Base-by-base conservation (phyloP, 345 rosid species). In the Linum tenue region DNA sequence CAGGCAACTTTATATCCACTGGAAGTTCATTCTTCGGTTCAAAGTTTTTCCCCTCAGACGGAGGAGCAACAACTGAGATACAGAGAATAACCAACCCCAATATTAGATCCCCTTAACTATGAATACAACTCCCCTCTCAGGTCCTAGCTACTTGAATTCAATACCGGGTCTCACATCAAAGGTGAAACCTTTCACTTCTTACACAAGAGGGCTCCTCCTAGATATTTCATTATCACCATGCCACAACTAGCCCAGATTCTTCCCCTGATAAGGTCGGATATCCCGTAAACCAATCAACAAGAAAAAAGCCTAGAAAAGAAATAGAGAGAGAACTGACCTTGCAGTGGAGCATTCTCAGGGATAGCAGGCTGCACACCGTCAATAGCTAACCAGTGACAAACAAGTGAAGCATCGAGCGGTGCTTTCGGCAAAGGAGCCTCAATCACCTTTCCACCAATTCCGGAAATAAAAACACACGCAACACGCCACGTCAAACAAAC, bases 311-410 rank as follows among this genome's bases (percentile, higher is more conserved):
- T 17, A 55, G 1, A 37, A 31, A 35, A 43, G 9, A 43, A 31
- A 50, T 5, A 61, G 59, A 64, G 57, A 60, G 10, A 70, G 73
- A 76, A 67, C 70, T 69, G 69, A 90, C 99, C 99, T 90, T 83
- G 78, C 64, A 84, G 69, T 1, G 95, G 91, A 73, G 90, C 95
- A 83, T 94, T 94, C 80, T 94, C 97, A 55, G 97, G 99, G 63
- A 94, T 86, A 60, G 95, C 88, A 64, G 99, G 97, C 67, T 94
- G 96, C 55, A 90, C 89, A 55, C 99, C 97, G 64, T 94, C 99
- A 79, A 94, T 90, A 61, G 99, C 99, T 41, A 94, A 86, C 99
- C 99, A 94, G 80, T 94, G 99, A 68, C 97, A 90, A 66, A 76
- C 69, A 63, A 94, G 64, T 39, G 86, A 82, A 17, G 97, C 81